phyloP scores from a whole-genome alignment of 805 yeast genomes.

The Metschnikowia chrysomelidarum region DNA sequence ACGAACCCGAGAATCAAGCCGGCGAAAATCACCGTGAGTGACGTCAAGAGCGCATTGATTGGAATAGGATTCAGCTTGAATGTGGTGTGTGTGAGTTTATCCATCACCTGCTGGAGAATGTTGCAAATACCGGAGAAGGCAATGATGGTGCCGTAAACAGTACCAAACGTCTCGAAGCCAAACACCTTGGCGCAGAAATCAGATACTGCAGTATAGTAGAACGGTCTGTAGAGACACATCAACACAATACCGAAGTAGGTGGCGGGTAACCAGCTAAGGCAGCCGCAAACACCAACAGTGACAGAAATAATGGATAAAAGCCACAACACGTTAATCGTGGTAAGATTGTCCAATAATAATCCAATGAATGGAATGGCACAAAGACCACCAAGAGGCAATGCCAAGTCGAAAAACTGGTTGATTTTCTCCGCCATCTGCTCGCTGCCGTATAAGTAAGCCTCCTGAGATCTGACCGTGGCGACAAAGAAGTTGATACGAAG shows the following conservation, averaged over 20 bases:
- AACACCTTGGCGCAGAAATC: slow-evolving; percentile 91
- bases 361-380: slow-evolving; percentile 88
- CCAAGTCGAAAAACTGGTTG: slow-evolving; percentile 78
- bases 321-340: slow-evolving; percentile 55
- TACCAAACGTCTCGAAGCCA: slow-evolving; percentile 90
- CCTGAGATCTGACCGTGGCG: slow-evolving; percentile 85
- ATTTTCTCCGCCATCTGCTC: slow-evolving; percentile 48
- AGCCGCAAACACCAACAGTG: slow-evolving; percentile 68
- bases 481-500: slow-evolving; percentile 88
- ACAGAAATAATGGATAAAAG: slow-evolving; percentile 56
- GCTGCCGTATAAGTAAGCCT: slow-evolving; percentile 61
- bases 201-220: slow-evolving; percentile 88
- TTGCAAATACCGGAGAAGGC: slow-evolving; percentile 82
- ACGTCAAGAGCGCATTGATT: slow-evolving; percentile 56
- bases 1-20: slow-evolving; percentile 43
- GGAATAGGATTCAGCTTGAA: slow-evolving; percentile 80
- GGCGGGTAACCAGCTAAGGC: slow-evolving; percentile 51
- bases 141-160: slow-evolving; percentile 83
- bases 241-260: slow-evolving; percentile 70
- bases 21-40: slow-evolving; percentile 54
- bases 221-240: slow-evolving; percentile 83
- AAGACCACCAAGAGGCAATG: slow-evolving; percentile 86
- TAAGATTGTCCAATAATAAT: slow-evolving; percentile 66
- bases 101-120: slow-evolving; percentile 67
- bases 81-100: slow-evolving; percentile 62